Conservation (phyloP, 2,329 filamentous ascomycete genomes). For the Podosphaera fusca region DNA sequence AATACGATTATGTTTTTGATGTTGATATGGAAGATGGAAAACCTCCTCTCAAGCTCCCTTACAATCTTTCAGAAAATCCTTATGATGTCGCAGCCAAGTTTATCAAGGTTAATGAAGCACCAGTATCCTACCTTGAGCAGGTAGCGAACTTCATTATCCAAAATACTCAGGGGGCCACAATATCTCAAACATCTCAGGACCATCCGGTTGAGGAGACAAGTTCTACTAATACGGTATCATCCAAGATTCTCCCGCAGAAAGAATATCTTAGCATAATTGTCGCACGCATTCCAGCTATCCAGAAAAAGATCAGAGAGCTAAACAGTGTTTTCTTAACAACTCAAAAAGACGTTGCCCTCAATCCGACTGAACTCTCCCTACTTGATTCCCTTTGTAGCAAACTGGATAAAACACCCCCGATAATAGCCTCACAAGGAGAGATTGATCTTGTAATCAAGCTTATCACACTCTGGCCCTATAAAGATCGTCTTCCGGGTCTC, state of each 20-base stretch:
- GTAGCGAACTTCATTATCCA: slow-evolving; percentile 80
- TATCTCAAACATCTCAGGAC: slow-evolving; percentile 36
- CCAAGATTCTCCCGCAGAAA: slow-evolving; percentile 50
- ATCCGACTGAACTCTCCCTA: slow-evolving; percentile 42
- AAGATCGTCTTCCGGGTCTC: slow-evolving; percentile 59
- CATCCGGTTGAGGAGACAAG: slow-evolving; percentile 18
- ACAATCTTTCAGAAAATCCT: slow-evolving; percentile 76
- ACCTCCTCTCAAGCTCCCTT: slow-evolving; percentile 79
- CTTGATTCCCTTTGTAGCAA: slow-evolving; percentile 37
- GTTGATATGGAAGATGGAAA: slow-evolving; percentile 91
- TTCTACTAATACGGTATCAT: slow-evolving; percentile 15
- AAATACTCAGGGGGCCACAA: slow-evolving; percentile 67
- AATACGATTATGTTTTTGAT: slow-evolving; percentile 92
- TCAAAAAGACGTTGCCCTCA: slow-evolving; percentile 50
- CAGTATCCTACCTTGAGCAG: slow-evolving; percentile 69
- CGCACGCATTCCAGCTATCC: slow-evolving; percentile 46
- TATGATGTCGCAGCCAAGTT: slow-evolving; percentile 86
- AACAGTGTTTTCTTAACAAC: slow-evolving; percentile 53
- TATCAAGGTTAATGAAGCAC: slow-evolving; percentile 68
- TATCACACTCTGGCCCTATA: slow-evolving; percentile 55
- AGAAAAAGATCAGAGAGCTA: slow-evolving; percentile 53
- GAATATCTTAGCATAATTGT: slow-evolving; percentile 56
- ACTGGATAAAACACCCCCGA: slow-evolving; percentile 29
- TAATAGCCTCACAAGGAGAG: slow-evolving; percentile 23
- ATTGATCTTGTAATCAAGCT: slow-evolving; percentile 47